Evolutionary conservation across 1,139 yeast species (phyloP).

Genomic region (Candida frijolesensis): DNA sequence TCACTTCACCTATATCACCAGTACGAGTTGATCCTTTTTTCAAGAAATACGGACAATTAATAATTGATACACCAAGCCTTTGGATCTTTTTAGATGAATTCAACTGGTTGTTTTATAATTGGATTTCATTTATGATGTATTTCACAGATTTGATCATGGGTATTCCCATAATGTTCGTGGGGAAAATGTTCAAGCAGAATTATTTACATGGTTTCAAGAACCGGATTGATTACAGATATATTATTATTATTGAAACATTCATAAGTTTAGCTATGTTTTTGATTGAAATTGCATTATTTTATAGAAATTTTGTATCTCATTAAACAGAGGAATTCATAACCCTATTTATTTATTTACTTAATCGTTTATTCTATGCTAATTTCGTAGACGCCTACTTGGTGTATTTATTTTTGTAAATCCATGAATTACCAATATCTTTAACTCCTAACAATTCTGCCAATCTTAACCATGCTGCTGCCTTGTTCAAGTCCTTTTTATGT

Average conservation of each 20-base stretch:
- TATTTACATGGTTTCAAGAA: slow-evolving; percentile 17
- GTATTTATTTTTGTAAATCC: slow-evolving; percentile 80
- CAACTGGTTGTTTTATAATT: slow-evolving; percentile 11
- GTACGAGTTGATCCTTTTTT: slow-evolving; percentile 18
- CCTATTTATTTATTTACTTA: neutral
- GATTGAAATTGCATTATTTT: slow-evolving; percentile 2
- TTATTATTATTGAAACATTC: slow-evolving; percentile 9
- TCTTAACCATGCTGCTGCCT: slow-evolving; percentile 75
- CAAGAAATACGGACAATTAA: slow-evolving; percentile 16
- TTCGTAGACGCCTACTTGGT: neutral
- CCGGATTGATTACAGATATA: slow-evolving; percentile 9
- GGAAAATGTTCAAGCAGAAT: slow-evolving; percentile 22
- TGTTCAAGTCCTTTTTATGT: slow-evolving; percentile 58
- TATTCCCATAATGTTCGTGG: slow-evolving; percentile 10
- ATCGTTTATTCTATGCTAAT: too few species aligned
- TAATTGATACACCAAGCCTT: slow-evolving; percentile 11
- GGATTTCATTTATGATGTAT: slow-evolving; percentile 1
- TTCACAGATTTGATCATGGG: neutral
- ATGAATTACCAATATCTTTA: slow-evolving; percentile 67
- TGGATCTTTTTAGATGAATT: slow-evolving; percentile 15
- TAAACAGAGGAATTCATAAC: neutral
- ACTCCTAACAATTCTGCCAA: slow-evolving; percentile 68
- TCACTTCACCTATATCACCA: slow-evolving; percentile 9
- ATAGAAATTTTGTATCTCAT: neutral
- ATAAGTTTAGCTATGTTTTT: slow-evolving; percentile 6